Evolutionary conservation across 768 basidiomycete species (phyloP).

Genomic region (Galerina sulciceps): DNA sequence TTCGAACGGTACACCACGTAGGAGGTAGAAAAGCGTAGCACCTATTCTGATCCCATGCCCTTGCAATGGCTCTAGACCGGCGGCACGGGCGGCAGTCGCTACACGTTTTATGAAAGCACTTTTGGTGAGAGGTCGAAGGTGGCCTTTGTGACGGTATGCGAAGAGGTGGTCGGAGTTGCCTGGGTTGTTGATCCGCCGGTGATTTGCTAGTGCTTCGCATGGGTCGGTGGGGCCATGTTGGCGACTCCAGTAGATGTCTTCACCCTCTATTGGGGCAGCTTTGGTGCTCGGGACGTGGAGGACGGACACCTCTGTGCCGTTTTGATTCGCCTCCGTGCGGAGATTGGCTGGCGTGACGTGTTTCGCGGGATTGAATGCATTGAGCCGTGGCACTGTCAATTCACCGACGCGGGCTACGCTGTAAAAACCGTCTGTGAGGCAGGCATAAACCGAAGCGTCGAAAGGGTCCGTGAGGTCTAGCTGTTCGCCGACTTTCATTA

Average conservation of each 20-base stretch:
- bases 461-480: slow-evolving; percentile 33
- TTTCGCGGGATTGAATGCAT: slow-evolving; percentile 27
- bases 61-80: neutral
- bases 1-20: slow-evolving; percentile 39
- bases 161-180: neutral
- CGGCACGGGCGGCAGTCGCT: neutral
- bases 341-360: slow-evolving; percentile 35
- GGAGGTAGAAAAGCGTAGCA: slow-evolving; percentile 38
- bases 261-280: slow-evolving; percentile 4
- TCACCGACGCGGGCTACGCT: slow-evolving; percentile 36
- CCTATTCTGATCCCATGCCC: slow-evolving; percentile 25
- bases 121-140: neutral
- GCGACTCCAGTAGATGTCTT: slow-evolving; percentile 29
- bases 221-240: slow-evolving; percentile 33
- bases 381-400: slow-evolving; percentile 36
- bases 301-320: slow-evolving; percentile 26
- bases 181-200: slow-evolving; percentile 8
- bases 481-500: slow-evolving; percentile 15
- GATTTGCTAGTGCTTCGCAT: slow-evolving; percentile 12
- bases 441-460: slow-evolving; percentile 38
- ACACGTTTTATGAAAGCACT: neutral
- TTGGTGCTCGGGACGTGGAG: slow-evolving; percentile 36
- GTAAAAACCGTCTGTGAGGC: slow-evolving; percentile 43
- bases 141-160: neutral
- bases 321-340: slow-evolving; percentile 15